Base-by-base conservation (phyloP, 306 rosid species). In the Cotoneaster glaucophyllus region DNA sequence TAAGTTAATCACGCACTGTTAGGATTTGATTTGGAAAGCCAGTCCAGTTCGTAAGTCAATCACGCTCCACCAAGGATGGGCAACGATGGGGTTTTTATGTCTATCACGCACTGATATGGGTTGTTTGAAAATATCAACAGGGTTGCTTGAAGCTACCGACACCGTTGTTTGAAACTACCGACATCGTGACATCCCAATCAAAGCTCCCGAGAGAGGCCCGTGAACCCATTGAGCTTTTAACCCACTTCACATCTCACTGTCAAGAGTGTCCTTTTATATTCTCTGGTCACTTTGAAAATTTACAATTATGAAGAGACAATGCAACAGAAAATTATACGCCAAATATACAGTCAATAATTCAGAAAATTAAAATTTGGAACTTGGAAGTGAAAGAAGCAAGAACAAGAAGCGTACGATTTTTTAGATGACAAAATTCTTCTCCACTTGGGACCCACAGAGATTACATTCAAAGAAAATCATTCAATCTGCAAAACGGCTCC, bases 401-500 rank as follows among this genome's bases (percentile, higher is more conserved):
- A 73, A 85, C 77, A 45, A 15, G 25, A 74, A 58, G 69, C 70
- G 59, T 67, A 31, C 21, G 43, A 43, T 25, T 7, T 54, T 37
- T 17, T 1, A 5, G 54, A 50, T 50, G 54, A 50, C 4, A 15
- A 48, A 18, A 17, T 17, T 57, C 64, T 3, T 2, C 57, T 32
- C 67, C 63, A 10, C 45, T 48, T 56, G 58, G 59, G 17, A 56
- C 78, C 74, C 74, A 15, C 74, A 15, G 54, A 63, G 15, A 62
- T 69, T 64, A 54, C 57, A 77, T 84, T 72, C 41, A 7, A 6
- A 8, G 41, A 37, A 7, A 37, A 37, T 37, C 39, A 78, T 82
- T 74, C 41, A 70, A 78, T 77, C 86, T 75, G 77, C 91, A 82
- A 87, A 90, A 85, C 77, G 77, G 91, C 75, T 82, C 87, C 90